Conservation (phyloP, 1,284 basidiomycete species). For the Marasmius fiardii region DNA sequence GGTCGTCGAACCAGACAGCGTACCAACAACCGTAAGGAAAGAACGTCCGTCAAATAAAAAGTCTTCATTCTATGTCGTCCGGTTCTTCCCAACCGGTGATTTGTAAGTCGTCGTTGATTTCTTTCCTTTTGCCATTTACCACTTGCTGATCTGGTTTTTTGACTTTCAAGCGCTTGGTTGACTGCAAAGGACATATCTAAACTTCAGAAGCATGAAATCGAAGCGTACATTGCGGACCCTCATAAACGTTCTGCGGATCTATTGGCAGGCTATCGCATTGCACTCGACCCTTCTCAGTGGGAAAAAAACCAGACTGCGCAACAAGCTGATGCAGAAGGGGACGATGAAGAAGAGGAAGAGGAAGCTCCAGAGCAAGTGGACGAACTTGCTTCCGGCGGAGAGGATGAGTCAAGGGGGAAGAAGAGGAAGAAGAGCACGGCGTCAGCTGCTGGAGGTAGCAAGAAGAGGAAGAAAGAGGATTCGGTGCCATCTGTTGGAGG, state of each 20-base stretch:
- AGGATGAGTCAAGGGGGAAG: constrained; percentile 52
- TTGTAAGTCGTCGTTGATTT: constrained; percentile 51
- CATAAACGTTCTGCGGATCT: constrained; percentile 78
- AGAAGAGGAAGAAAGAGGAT: constrained; percentile 60
- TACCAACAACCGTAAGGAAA: constrained; percentile 55
- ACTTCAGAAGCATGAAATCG: constrained; percentile 80
- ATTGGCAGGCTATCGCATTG: constrained; percentile 77
- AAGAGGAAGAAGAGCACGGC: constrained; percentile 40
- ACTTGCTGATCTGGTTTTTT: not conserved
- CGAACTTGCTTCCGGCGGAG: constrained; percentile 37
- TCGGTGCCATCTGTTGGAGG: constrained; percentile 23
- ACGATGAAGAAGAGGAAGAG: constrained; percentile 59
- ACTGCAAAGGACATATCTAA: constrained; percentile 79
- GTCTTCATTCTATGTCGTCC: constrained; percentile 71
- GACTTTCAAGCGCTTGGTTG: constrained; percentile 75
- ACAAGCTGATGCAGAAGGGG: constrained; percentile 30
- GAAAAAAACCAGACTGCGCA: constrained; percentile 50
- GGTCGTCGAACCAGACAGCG: constrained; percentile 73
- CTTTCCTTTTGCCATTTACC: not conserved
- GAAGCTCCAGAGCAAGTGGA: constrained; percentile 51
- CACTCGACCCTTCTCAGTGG: constrained; percentile 80
- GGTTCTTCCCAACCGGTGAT: constrained; percentile 90
- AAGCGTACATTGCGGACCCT: constrained; percentile 75
- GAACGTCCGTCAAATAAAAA: constrained; percentile 76
- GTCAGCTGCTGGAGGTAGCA: constrained; percentile 19